Base-by-base conservation (phyloP, 805 yeast genomes). In the Ogataea polymorpha region DNA sequence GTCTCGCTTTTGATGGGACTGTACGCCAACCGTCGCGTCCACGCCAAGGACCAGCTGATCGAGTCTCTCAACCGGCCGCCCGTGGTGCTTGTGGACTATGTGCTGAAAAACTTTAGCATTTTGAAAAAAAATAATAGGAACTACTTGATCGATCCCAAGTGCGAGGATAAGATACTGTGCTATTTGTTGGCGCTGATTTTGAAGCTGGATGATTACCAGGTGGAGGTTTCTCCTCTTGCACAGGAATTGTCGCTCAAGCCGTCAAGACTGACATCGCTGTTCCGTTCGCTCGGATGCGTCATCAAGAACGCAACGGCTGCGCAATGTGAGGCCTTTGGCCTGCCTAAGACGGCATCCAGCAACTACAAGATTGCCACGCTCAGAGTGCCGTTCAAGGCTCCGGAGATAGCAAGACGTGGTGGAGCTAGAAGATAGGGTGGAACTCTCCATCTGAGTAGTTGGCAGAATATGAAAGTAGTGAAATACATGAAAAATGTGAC, bases 321-420 rank as follows among this genome's bases (percentile, higher is more conserved):
- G n/a, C 84, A 82, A 64, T 87, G 87, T 26, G 88, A 82, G 54
- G 83, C 83, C 3, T 74, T 80, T 49, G 84, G 83, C 23, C 71
- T 84, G 44, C 77, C 84, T 36, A 82, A 76, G 62, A 63, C 73
- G 38, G 41, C 59, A 28, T 62, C 65, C 11, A 61, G 77, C 8
- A 72, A 79, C 27, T 82, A 84, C 65, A 87, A 88, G 63, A 71
- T 91, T 51, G 98, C 97, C 3, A 65, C 77, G 13, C 74, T 93
- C 63, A 81, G 77, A 61, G 96, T 89, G 23, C 99, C 99, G 28
- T 85, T 93, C 67, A 82, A 79, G 59, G 70, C 87, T 37, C 99
- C 99, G 6, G 91, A 85, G 53, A 73, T 86, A 74, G 75, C 81
- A 9, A 79, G 81, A 80, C 80, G 29, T 10, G 41, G 51, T 17